A percentile compares a stretch with the other conserved stretches of the same genome.
phyloP scores from a whole-genome alignment of 2,329 filamentous ascomycete genomes.

The Stachybotrys chlorohalonatus region DNA sequence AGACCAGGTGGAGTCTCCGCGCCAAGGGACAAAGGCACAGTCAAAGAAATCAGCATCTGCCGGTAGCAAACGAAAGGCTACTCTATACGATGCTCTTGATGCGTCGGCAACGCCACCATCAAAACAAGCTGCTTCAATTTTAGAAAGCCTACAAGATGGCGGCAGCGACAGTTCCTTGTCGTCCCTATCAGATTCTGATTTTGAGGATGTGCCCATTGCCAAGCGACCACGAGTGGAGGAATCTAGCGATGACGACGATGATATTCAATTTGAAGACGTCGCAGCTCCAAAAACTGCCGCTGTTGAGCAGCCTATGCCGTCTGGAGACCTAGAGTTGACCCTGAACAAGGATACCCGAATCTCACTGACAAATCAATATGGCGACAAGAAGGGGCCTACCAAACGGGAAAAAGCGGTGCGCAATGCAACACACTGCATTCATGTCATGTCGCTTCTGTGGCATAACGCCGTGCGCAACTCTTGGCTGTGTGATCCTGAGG shows the following conservation, averaged over 20 bases:
- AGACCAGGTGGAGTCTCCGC: background rate
- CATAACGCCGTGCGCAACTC: conserved; percentile 81
- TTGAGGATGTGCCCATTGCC: conserved; percentile 32
- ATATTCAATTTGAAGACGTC: conserved; percentile 53
- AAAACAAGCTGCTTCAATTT: conserved; percentile 29
- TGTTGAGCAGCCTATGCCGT: conserved; percentile 37
- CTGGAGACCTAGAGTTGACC: conserved; percentile 67
- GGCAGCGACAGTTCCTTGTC: conserved; percentile 40
- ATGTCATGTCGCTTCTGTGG: conserved; percentile 80
- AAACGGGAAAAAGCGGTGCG: conserved; percentile 77
- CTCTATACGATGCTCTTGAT: conserved; percentile 54
- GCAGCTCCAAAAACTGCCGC: conserved; percentile 50
- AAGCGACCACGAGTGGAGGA: conserved; percentile 29
- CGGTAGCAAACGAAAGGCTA: conserved; percentile 36
- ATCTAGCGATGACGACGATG: conserved; percentile 26
- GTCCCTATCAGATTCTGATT: conserved; percentile 48
- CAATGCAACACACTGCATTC: conserved; percentile 73
- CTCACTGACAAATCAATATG: conserved; percentile 51
- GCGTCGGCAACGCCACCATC: conserved; percentile 33
- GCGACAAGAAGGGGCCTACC: conserved; percentile 71
- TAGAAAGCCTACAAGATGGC: conserved; percentile 34
- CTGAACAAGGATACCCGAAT: conserved; percentile 50
- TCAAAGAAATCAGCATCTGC: conserved; percentile 4
- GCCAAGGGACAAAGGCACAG: background rate
- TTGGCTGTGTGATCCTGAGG: conserved; percentile 69